phyloP scores from a whole-genome alignment of 2,329 filamentous ascomycete species.

The Colletotrichum lentis region DNA sequence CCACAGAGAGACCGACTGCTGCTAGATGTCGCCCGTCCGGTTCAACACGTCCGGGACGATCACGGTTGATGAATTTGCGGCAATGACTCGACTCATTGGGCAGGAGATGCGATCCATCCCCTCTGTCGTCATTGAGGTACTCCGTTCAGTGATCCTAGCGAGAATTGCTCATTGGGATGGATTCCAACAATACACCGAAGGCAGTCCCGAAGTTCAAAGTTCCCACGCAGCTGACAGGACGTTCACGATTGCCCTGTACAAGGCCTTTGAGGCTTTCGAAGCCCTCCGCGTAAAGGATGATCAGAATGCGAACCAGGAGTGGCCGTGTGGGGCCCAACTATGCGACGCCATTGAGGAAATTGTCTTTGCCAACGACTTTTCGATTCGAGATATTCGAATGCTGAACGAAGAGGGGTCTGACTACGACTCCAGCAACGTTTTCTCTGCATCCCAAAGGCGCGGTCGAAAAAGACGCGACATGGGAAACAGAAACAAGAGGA shows the following conservation, averaged over 20 bases:
- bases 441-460: conserved; percentile 19
- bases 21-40: conserved; percentile 10
- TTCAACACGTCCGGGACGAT: conserved; percentile 51
- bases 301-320: conserved; percentile 32
- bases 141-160: conserved; percentile 51
- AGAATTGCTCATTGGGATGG: conserved; percentile 42
- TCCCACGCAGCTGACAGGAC: conserved; percentile 52
- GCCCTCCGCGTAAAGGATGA: conserved; percentile 46
- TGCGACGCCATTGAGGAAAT: not conserved
- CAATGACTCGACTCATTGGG: conserved; percentile 52
- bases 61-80: conserved; percentile 49
- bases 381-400: not conserved
- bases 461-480: conserved; percentile 35
- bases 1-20: conserved; percentile 26
- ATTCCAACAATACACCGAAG: conserved; percentile 47
- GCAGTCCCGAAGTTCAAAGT: conserved; percentile 48
- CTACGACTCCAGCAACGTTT: not conserved
- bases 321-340: not conserved
- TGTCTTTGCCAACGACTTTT: conserved; percentile 8
- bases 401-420: not conserved
- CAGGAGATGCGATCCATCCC: conserved; percentile 47
- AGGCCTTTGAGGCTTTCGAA: conserved; percentile 44
- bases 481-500: not conserved
- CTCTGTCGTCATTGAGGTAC: conserved; percentile 46
- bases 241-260: conserved; percentile 53